Evolutionary conservation across 164 flowering plant species (phyloP), one percentile per base, ranked within the genome.

Genomic region (Dillenia suffruticosa): DNA sequence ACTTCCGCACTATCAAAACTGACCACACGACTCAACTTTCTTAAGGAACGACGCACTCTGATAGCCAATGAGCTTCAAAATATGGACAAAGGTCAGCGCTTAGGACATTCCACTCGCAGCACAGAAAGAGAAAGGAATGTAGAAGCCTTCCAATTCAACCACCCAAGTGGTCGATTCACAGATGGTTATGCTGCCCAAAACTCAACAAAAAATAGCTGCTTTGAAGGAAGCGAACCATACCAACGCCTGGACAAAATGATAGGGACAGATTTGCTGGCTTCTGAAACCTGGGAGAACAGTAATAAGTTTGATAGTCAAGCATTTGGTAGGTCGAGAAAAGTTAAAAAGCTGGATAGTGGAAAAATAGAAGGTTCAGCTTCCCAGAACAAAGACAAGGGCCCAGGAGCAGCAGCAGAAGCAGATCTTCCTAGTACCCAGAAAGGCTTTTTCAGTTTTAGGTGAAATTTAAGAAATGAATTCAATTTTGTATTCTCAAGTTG

Each of bases 31-130:
- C 86, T 94, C 59, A 84, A 82, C 80, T 86, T 86, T 67, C 72
- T 87, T 67, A 90, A 87, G 72, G 96, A 90, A 70, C 71, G 84
- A 48, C 84, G 96, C 1, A 75, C 77, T 16, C 94, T 83, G 72
- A 76, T 85, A 44, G 80, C 84, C 67, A 81, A 66, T 66, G 96
- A 90, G 75, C 75, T 83, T 62, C 87, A 82, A 47, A 77, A 62
- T 62, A 17, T 74, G 62, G 92, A 88, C 53, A 72, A 56, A 48
- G 55, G 68, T 61, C 57, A 32, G 40, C 40, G 7, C 40, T 32
- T 7, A 32, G 40, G 40, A 5, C 40, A 32, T 32, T 32, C 6
- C 40, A 32, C 40, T 6, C 40, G 40, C 0, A 32, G 40, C 40
- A 32, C 40, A 32, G 40, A 32, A 32, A 32, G 40, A 32, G 40